These are phyloP conservation scores for Fagus crenata DNA, from an alignment of 306 rosid species.

Conservation along the genomic window DNA sequence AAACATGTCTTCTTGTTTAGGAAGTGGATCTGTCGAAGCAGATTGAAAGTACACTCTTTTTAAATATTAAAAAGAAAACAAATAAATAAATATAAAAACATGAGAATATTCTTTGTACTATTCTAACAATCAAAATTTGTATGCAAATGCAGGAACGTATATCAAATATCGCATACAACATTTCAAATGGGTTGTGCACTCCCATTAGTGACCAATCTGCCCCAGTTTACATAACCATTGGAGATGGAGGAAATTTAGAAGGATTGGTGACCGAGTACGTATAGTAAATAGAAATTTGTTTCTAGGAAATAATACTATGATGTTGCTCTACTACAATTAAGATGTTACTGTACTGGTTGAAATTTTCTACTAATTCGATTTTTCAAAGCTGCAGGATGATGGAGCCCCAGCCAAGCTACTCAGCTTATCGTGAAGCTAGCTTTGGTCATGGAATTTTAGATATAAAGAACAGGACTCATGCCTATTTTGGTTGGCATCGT, in stretches of 20 bases:
- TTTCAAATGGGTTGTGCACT: conserved; percentile 52
- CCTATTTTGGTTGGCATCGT: conserved; percentile 61
- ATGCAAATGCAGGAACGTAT: conserved; percentile 55
- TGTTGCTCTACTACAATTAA: too few relatives aligned
- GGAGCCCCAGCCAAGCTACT: conserved; percentile 80
- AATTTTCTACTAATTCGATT: neutral
- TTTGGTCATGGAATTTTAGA: conserved; percentile 72
- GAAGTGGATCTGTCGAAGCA: neutral
- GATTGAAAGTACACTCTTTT: too few relatives aligned
- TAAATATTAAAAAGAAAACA: neutral
- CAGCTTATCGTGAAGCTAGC: conserved; percentile 72
- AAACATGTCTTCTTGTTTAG: neutral
- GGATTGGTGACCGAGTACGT: conserved; percentile 62
- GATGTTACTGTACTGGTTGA: neutral
- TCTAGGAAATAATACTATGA: neutral
- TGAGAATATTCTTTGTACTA: neutral
- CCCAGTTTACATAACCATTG: conserved; percentile 75
- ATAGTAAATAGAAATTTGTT: neutral
- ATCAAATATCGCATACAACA: conserved; percentile 59
- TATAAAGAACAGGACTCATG: conserved; percentile 65
- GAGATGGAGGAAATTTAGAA: conserved; percentile 86
- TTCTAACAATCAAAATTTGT: neutral
- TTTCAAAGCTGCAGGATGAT: conserved; percentile 50
- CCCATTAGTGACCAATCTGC: conserved; percentile 49
- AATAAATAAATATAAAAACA: neutral